phyloP scores from a whole-genome alignment of 805 yeast genomes.

The Cyberlindnera petersonii region DNA sequence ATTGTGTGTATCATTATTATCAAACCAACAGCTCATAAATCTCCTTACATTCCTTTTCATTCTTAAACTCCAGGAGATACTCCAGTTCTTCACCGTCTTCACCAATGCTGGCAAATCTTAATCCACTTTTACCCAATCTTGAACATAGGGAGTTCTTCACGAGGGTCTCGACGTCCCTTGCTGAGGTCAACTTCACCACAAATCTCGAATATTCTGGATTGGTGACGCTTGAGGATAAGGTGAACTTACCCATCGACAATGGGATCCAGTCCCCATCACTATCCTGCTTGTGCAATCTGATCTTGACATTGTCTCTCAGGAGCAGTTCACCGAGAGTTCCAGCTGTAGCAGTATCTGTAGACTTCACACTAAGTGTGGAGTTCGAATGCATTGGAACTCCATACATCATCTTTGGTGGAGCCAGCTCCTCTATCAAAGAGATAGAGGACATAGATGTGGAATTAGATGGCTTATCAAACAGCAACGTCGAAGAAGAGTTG shows the following conservation, averaged over 20 bases:
- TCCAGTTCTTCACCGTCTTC: constrained; percentile 20
- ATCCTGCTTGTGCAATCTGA: constrained; percentile 25
- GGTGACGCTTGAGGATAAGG: constrained; percentile 18
- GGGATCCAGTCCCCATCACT: constrained; percentile 27
- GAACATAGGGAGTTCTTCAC: constrained; percentile 19
- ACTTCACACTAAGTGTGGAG: constrained; percentile 12
- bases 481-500: constrained; percentile 10
- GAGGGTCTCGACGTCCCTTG: constrained; percentile 5
- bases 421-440: constrained; percentile 11
- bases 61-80: constrained; percentile 26
- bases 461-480: constrained; percentile 24
- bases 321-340: constrained; percentile 15
- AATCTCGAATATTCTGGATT: constrained; percentile 24
- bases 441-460: constrained; percentile 26
- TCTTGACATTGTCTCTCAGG: constrained; percentile 20
- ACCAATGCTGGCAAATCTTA: constrained; percentile 18
- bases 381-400: constrained; percentile 14
- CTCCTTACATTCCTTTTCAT: constrained; percentile 19
- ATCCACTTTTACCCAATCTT: constrained; percentile 25
- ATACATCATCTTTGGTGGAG: constrained; percentile 13
- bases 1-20: not conserved
- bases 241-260: constrained; percentile 21
- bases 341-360: constrained; percentile 3
- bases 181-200: constrained; percentile 10
- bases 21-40: constrained; percentile 18